A percentile compares a stretch with the other conserved stretches of the same genome.
phyloP scores from a whole-genome alignment of 257 asterid species.

The Orobanche coerulescens region DNA sequence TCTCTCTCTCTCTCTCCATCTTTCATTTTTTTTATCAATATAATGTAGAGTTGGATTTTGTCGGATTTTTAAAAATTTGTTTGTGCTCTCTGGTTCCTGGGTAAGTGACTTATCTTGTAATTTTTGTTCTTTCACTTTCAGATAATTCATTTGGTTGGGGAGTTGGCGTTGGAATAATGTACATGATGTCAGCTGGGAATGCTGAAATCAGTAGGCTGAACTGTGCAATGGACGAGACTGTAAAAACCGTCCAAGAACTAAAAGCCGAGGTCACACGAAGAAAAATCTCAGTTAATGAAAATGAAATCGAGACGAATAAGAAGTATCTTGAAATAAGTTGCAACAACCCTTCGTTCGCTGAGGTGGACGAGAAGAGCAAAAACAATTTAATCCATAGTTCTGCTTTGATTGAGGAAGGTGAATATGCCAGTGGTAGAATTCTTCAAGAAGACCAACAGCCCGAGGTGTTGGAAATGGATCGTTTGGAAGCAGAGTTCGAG shows the following conservation, averaged over 20 bases:
- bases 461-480: constrained; percentile 27
- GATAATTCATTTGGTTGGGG: constrained; percentile 55
- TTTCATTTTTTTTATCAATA: no score
- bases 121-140: constrained; percentile 17
- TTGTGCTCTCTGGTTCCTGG: no score
- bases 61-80: no score
- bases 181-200: constrained; percentile 66
- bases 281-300: constrained; percentile 17
- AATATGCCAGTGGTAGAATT: background rate
- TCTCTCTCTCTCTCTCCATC: background rate
- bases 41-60: no score
- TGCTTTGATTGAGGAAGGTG: background rate
- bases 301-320: constrained; percentile 7
- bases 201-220: constrained; percentile 43
- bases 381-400: background rate
- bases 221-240: constrained; percentile 47
- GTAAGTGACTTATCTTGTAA: background rate
- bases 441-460: constrained; percentile 20
- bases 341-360: background rate
- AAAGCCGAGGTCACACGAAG: constrained; percentile 43
- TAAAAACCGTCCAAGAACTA: constrained; percentile 44
- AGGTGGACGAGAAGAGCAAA: constrained; percentile 1
- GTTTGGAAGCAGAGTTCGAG: constrained; percentile 28
- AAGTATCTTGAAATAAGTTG: constrained; percentile 4
- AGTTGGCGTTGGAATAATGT: constrained; percentile 59